A percentile compares a stretch with the other conserved stretches of the same genome.
Conservation (phyloP, 805 yeast genomes). For the Lipomyces starkeyi region DNA sequence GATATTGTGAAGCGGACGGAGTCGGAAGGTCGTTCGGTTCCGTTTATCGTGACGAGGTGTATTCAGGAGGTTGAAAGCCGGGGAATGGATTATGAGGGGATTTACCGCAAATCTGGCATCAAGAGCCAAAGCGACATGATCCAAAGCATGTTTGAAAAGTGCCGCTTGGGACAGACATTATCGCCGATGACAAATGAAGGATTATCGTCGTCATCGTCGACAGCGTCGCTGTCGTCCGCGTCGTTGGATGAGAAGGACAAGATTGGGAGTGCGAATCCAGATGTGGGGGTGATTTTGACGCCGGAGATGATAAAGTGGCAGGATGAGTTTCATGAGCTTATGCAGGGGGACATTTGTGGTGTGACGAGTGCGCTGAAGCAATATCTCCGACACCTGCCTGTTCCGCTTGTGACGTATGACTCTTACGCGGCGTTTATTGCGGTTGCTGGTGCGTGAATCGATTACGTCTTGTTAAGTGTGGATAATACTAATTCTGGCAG, state of each 20-base stretch:
- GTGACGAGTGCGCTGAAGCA: slow-evolving; percentile 86
- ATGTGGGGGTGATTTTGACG: slow-evolving; percentile 4
- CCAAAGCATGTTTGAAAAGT: slow-evolving; percentile 49
- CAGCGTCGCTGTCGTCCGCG: slow-evolving; percentile 4
- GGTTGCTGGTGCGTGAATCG: slow-evolving; percentile 47
- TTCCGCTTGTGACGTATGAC: slow-evolving; percentile 78
- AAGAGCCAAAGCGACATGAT: slow-evolving; percentile 64
- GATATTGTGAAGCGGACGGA: slow-evolving; percentile 68
- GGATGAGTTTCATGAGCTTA: slow-evolving; percentile 44
- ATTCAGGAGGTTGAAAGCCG: slow-evolving; percentile 75
- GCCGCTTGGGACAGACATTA: slow-evolving; percentile 13
- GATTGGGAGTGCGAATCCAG: neutral
- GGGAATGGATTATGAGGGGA: slow-evolving; percentile 82
- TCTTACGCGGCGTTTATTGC: slow-evolving; percentile 70
- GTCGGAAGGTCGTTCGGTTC: slow-evolving; percentile 67
- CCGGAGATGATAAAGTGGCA: slow-evolving; percentile 20
- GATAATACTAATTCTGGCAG: slow-evolving; percentile 17
- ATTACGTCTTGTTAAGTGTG: slow-evolving; percentile 24
- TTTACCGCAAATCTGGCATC: slow-evolving; percentile 89
- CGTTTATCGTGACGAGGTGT: slow-evolving; percentile 74
- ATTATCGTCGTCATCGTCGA: slow-evolving; percentile 5
- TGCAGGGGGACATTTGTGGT: slow-evolving; percentile 78
- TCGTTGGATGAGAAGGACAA: slow-evolving; percentile 9
- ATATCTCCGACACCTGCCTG: slow-evolving; percentile 81
- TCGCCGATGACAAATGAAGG: slow-evolving; percentile 3